Base-by-base conservation (phyloP, 208 protist genomes). In the Leishmania martiniquensis region DNA sequence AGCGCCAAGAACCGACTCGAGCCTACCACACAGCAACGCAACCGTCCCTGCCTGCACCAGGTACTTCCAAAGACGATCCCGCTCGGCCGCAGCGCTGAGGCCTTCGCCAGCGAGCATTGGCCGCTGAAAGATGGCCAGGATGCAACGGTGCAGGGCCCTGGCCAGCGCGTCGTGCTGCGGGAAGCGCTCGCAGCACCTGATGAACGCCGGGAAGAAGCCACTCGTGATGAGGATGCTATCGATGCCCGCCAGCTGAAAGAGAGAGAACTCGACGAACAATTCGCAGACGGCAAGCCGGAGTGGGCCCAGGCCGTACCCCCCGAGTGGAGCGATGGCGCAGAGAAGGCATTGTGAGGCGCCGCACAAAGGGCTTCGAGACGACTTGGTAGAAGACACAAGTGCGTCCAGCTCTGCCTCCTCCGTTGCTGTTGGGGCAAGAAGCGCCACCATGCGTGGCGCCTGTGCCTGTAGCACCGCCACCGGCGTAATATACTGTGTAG, bases 221-320 rank as follows among this genome's bases (percentile, higher is more conserved):
- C 80, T 84, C 25, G 81, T 49, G 15, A 87, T 75, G 42, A 91
- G 68, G 1, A 83, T 88, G n/a, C 65, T 34, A 75, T 95, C 91
- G 15, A 80, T 87, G 47, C 81, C 73, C 4, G 81, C 76, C 5
- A 89, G 62, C 62, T 87, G 73, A 66, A 87, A 90, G 45, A 84
- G 75, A 13, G 80, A 75, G 9, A 95, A 45, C 82, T 95, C 91
- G 0, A 85, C 81, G 72, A 93, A 95, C 37, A 93, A 59, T 68
- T 91, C 87, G 63, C 86, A 91, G 37, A 91, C 75, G 5, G 80
- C 73, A 17, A 92, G 59, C 12, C 83, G 80, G 39, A 85, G 75
- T 37, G 74, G 54, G 34, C 85, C 81, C 13, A 85, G 73, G 49
- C 73, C 78, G 47, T 80, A 70, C 59, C 6, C 57, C 15, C 65